Base-by-base conservation (phyloP, 2,329 filamentous ascomycete genomes). In the Diaporthe caulivora region DNA sequence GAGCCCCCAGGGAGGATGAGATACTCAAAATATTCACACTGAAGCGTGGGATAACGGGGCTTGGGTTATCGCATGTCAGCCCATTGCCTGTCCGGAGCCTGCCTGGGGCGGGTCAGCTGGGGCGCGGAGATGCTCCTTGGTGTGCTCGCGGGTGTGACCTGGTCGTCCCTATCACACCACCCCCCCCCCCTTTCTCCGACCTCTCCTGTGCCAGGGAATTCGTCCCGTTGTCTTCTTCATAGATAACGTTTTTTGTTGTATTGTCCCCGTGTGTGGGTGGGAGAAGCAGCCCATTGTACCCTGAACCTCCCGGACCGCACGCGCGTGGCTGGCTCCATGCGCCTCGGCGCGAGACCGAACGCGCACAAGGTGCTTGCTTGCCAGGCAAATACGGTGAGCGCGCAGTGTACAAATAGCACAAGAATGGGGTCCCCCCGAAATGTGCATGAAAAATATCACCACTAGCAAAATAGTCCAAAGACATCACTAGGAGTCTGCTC, bases 131-230 rank as follows among this genome's bases (percentile, higher is more conserved):
- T 21, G 42, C 55, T 34, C 34, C 29, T 37, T 42, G 15, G 21
- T 51, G 21, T 51, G 13, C 70, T 68, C 26, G 8, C 26, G 62
- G 34, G 60, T 57, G 70, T 64, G 62, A 65, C 44, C 62, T 51
- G 37, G 31, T 53, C 37, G 60, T 42, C 42, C 11, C 24, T 51
- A 6, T 31, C 24, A 53, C 5, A 13, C 37, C 37, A 8, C 9
- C 13, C 6, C 37, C 37, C 13, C 37, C 17, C 37, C 44, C 42
- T 37, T 37, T 40, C 21, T 51, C 57, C 53, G 34, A n/a, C n/a
- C 18, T 44, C 24, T 29, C 64, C 29, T 54, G 64, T 72, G 37
- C 64, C 64, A 55, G 37, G 26, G 44, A 62, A 55, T n/a, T 62
- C 37, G 72, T 44, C 58, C 47, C 6, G 37, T 40, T 40, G 6